phyloP scores from a whole-genome alignment of 306 rosid species.

The Begonia loranthoides region DNA sequence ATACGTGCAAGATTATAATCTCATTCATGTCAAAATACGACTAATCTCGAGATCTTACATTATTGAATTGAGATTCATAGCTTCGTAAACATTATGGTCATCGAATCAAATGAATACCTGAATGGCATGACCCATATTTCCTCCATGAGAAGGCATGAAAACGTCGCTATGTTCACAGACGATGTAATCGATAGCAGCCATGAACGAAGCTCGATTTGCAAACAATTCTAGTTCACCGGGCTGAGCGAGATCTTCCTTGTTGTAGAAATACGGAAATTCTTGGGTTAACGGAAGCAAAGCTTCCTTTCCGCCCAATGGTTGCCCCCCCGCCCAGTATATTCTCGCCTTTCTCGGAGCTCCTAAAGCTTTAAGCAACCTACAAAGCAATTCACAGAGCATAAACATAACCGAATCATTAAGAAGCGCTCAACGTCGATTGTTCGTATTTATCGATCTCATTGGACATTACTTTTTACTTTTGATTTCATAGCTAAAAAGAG shows the following conservation, averaged over 20 bases:
- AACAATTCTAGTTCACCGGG: slow-evolving; percentile 67
- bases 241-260: slow-evolving; percentile 71
- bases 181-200: slow-evolving; percentile 95
- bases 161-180: slow-evolving; percentile 81
- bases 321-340: slow-evolving; percentile 96
- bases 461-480: too few species aligned
- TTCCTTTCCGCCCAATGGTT: slow-evolving; percentile 84
- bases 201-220: slow-evolving; percentile 55
- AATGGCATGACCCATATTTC: slow-evolving; percentile 93
- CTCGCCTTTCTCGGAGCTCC: slow-evolving; percentile 75
- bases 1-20: neutral
- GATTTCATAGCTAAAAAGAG: too few species aligned
- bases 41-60: neutral
- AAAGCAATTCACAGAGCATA: too few species aligned
- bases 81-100: too few species aligned
- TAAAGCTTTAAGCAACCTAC: slow-evolving; percentile 73
- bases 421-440: too few species aligned
- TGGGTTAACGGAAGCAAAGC: slow-evolving; percentile 55
- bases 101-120: slow-evolving; percentile 38
- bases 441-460: too few species aligned
- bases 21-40: neutral
- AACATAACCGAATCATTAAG: too few species aligned
- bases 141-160: slow-evolving; percentile 99
- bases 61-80: too few species aligned
- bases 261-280: slow-evolving; percentile 58